Base-by-base conservation (phyloP, 352 stramenopile species). In the Aphanomyces astaci region DNA sequence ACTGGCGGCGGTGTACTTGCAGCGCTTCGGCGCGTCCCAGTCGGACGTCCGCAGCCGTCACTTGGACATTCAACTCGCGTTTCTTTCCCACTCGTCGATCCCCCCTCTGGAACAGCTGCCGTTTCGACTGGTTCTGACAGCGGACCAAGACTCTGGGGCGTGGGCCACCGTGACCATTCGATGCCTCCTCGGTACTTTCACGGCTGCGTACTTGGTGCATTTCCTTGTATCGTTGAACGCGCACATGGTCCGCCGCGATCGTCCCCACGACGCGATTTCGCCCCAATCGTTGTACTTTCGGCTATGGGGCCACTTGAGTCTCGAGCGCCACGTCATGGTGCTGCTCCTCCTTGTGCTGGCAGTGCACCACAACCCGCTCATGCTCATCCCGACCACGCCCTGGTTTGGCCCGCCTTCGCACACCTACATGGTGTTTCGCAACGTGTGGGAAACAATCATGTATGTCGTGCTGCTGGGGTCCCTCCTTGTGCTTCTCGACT, bases 351-450 rank as follows among this genome's bases (percentile, higher is more conserved):
- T 65, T 24, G 15, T 48, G 25, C 36, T 65, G 15, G 56, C 19
- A 3, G 36, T 65, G 11, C 36, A 65, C 5, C 22, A 46, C n/a
- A 49, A 46, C 25, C 56, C 56, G 10, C 9, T 65, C 36, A 17
- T 32, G 15, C 32, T 65, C 32, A 11, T 65, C 0, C 2, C 15
- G 4, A 53, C 36, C 4, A 10, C 53, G 25, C 56, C 56, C 15
- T 65, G 24, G 36, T 27, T 65, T 30, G 56, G 56, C 25, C 7
- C 56, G 3, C 10, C 39, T 3, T 4, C n/a, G 0, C 22, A 53
- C 22, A 22, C 5, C 9, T 65, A 65, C 56, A 33, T 65, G 5
- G 28, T 65, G 11, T 65, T 65, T 53, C 56, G 56, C 56, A 65
- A n/a, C 25, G 36, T 53, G 4, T 65, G 31, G 31, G 56, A 65